Evolutionary conservation across 1,284 basidiomycete genomes (phyloP), one percentile per base, ranked within the genome.

Genomic region (Irpex sp.): DNA sequence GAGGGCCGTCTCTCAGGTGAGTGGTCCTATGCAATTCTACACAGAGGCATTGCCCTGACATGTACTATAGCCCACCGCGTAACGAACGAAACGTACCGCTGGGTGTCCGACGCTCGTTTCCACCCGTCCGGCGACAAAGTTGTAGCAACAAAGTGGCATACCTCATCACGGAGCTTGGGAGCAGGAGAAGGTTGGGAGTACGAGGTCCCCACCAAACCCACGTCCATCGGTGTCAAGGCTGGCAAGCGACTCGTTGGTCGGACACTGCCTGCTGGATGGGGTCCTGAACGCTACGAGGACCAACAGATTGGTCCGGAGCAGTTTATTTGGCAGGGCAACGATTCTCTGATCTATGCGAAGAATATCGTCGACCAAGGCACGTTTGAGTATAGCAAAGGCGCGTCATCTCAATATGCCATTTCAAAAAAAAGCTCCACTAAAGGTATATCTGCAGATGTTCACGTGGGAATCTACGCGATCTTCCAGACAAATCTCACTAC

Each of bases 111-210:
- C 65, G 79, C 87, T 6, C 84, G 86, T 51, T 90, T 88, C 77
- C 86, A 91, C 69, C 85, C 88, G 4, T 85, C 82, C 11, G 86
- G 86, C 1, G 68, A 72, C 13, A 85, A 79, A 65, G 71, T 91
- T n/a, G 75, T 90, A 60, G 86, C 88, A 6, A 89, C 88, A 7
- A 91, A 91, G 71, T 89, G 89, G 88, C 89, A 88, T 67, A 88
- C 84, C 19, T 84, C 82, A 7, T 69, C 63, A 4, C 82, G 88
- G 9, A 86, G 85, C 57, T 76, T 91, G 21, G 85, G 85, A 52
- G 88, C 88, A 0, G 87, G 88, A 2, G 89, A 91, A 77, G 86
- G 84, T 48, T 91, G 89, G 89, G 79, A 84, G 68, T 91, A 86
- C 65, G 37, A 73, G 5, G 75, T 86, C 21, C 85, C 85, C 8